Percentiles rank a stretch among this genome's conserved stretches.
Conservation (phyloP, 129 eudicot species). For the Rutidosis leptorrhynchoides region DNA sequence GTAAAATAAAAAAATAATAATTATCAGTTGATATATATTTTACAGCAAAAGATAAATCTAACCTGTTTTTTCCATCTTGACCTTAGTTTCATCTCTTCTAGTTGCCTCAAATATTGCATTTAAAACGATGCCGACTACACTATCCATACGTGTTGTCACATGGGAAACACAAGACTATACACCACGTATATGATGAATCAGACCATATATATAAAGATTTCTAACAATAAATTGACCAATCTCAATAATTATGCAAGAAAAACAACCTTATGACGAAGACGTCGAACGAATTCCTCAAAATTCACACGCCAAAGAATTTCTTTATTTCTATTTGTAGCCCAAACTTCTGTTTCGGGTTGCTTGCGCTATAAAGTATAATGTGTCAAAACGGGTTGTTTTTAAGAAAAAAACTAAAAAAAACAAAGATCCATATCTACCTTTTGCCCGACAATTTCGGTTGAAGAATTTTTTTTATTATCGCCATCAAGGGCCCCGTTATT, state of each 20-base stretch:
- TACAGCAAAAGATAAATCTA: not conserved
- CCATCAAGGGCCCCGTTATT: slow-evolving; percentile 32
- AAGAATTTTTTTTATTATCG: slow-evolving; percentile 27
- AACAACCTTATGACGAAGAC: slow-evolving; percentile 66
- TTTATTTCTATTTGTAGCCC: slow-evolving; percentile 47
- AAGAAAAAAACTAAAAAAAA: not conserved
- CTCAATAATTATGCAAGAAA: slow-evolving; percentile 3
- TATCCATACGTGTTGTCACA: slow-evolving; percentile 50
- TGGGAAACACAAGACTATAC: slow-evolving; percentile 60
- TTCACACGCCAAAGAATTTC: slow-evolving; percentile 90
- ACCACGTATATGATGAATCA: slow-evolving; percentile 7
- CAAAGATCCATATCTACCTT: slow-evolving; percentile 49
- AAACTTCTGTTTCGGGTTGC: slow-evolving; percentile 35
- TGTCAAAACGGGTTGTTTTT: slow-evolving; percentile 11
- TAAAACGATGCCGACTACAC: slow-evolving; percentile 57
- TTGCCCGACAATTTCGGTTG: slow-evolving; percentile 37
- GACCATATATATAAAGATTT: not conserved
- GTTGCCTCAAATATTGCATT: slow-evolving; percentile 60
- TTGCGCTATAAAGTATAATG: slow-evolving; percentile 45
- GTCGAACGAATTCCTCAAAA: slow-evolving; percentile 75
- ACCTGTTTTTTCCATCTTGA: slow-evolving; percentile 68
- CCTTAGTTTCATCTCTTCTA: slow-evolving; percentile 52
- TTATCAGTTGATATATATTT: not conserved
- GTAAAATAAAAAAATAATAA: not conserved
- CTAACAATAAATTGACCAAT: not conserved